Conservation (phyloP, 139 green algal species). For the Astrephomene gubernaculifera region DNA sequence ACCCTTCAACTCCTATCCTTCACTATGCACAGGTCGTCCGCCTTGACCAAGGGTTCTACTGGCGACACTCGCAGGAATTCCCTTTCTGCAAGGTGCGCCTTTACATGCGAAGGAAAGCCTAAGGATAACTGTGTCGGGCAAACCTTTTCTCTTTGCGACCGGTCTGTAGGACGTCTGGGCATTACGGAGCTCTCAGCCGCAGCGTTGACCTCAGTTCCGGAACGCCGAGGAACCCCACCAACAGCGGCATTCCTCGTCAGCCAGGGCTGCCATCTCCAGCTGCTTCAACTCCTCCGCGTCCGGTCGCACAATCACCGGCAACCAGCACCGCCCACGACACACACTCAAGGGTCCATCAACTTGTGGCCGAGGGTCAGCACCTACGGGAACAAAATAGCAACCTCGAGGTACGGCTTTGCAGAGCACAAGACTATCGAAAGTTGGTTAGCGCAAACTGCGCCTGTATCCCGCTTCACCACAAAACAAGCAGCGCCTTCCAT, state of each 20-base stretch:
- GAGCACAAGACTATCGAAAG: neutral
- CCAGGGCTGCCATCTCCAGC: neutral
- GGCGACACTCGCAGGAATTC: neutral
- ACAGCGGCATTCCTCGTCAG: conserved; percentile 12
- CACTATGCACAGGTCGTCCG: neutral
- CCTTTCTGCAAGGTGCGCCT: conserved; percentile 7
- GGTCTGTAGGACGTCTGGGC: neutral
- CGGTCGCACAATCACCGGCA: neutral
- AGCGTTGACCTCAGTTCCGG: conserved; percentile 2
- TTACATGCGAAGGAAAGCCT: too few species aligned
- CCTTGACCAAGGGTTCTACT: neutral
- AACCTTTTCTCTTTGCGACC: too few species aligned
- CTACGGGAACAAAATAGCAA: neutral
- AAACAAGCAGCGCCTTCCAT: too few species aligned
- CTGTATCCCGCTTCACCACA: too few species aligned
- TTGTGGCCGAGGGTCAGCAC: neutral
- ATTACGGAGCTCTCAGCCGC: neutral
- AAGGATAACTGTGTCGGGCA: too few species aligned
- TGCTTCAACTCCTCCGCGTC: neutral
- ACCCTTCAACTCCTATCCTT: neutral
- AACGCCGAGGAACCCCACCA: neutral
- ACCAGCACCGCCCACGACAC: neutral
- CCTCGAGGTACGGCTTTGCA: conserved; percentile 4
- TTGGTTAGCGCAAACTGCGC: neutral
- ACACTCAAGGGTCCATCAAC: neutral